A percentile compares a stretch with the other conserved stretches of the same genome.
Conservation (phyloP, 2,329 filamentous ascomycete species). For the Alternaria sp. region DNA sequence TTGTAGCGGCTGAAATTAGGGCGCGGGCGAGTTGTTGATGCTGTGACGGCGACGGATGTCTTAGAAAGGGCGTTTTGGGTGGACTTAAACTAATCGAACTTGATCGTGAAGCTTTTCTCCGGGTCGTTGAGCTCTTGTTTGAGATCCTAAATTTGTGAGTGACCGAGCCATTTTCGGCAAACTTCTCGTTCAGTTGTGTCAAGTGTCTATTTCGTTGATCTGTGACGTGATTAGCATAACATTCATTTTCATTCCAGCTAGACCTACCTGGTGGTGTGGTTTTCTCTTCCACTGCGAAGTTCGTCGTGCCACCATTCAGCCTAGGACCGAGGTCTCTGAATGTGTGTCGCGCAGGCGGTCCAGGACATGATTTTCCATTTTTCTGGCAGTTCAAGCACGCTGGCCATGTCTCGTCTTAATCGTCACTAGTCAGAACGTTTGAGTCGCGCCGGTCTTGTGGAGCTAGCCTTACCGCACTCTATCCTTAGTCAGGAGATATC, state of each 20-base stretch:
- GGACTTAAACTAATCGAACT: constrained; percentile 23
- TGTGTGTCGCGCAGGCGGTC: constrained; percentile 44
- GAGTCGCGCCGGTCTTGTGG: constrained; percentile 5
- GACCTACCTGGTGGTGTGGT: constrained; percentile 8
- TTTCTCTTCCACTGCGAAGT: not conserved
- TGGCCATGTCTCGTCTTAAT: constrained; percentile 47
- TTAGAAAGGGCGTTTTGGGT: constrained; percentile 25
- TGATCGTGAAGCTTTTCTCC: constrained; percentile 19
- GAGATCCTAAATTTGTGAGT: constrained; percentile 41
- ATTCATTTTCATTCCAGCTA: not conserved
- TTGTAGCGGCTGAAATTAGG: constrained; percentile 34
- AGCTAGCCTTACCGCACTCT: constrained; percentile 30
- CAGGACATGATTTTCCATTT: constrained; percentile 46
- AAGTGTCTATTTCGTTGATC: constrained; percentile 24
- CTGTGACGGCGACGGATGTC: constrained; percentile 37
- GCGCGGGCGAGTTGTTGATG: constrained; percentile 40
- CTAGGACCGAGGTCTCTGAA: constrained; percentile 41
- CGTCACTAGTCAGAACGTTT: constrained; percentile 18
- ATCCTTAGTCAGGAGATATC: constrained; percentile 17
- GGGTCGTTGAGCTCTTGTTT: constrained; percentile 6
- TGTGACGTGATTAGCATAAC: constrained; percentile 12
- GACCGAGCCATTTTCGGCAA: constrained; percentile 37
- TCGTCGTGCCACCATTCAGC: constrained; percentile 15
- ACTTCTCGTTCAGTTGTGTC: constrained; percentile 37
- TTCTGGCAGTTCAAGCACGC: constrained; percentile 45